A percentile compares a stretch with the other conserved stretches of the same genome.
Conservation (phyloP, 169 alveolate genomes). For the Eimeria nieschulzi region DNA sequence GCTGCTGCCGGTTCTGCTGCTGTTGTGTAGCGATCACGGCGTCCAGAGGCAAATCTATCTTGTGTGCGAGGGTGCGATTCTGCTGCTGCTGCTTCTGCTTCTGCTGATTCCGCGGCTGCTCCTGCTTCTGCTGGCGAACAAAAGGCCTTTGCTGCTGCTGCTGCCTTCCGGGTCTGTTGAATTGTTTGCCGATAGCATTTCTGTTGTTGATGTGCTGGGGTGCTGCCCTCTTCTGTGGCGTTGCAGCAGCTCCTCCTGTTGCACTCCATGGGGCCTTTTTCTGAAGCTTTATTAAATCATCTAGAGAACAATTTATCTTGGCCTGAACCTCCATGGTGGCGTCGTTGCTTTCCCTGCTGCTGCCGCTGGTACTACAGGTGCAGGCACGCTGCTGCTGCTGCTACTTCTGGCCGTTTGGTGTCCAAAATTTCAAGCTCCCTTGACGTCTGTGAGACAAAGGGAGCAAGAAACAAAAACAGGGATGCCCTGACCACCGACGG, state of each 20-base stretch:
- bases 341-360: neutral
- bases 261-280: neutral
- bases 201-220: conserved; percentile 51
- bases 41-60: conserved; percentile 30
- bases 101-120: conserved; percentile 37
- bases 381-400: conserved; percentile 10
- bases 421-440: conserved; percentile 5
- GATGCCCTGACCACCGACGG: too few relatives aligned
- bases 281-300: conserved; percentile 68
- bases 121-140: conserved; percentile 18
- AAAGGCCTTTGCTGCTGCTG: neutral
- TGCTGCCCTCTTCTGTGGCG: conserved; percentile 45
- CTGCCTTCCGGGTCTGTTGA: conserved; percentile 20
- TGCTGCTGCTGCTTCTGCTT: conserved; percentile 28
- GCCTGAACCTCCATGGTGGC: conserved; percentile 52
- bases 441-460: neutral
- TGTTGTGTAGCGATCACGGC: conserved; percentile 38
- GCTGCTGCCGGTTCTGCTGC: conserved; percentile 13
- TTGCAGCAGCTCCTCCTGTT: neutral
- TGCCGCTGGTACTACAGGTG: conserved; percentile 10
- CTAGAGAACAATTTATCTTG: conserved; percentile 71
- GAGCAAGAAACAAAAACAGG: conserved; percentile 22
- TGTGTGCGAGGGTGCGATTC: neutral
- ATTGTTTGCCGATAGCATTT: neutral
- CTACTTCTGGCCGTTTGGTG: conserved; percentile 13